Evolutionary conservation across 2,329 filamentous ascomycete species (phyloP).

Genomic region (Microsporum ferrugineum): DNA sequence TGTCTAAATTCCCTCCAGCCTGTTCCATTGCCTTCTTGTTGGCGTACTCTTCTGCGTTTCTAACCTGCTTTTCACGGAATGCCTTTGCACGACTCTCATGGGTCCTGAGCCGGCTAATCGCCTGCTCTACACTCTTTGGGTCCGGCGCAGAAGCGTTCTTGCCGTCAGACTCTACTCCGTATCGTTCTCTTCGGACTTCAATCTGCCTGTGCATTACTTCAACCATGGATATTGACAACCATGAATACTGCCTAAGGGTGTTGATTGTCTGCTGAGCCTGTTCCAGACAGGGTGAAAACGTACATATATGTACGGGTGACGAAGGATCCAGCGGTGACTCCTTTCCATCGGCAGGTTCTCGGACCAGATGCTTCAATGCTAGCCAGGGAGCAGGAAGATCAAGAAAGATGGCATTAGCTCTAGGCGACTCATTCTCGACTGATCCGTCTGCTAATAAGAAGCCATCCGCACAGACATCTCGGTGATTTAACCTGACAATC

Average conservation of each 20-base stretch:
- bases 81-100: conserved; percentile 59
- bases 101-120: conserved; percentile 58
- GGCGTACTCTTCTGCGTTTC: neutral
- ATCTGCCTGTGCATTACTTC: conserved; percentile 71
- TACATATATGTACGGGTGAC: conserved; percentile 70
- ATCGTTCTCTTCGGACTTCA: conserved; percentile 68
- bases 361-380: conserved; percentile 37
- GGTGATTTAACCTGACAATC: conserved; percentile 37
- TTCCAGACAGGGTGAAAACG: conserved; percentile 94
- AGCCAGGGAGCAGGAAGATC: conserved; percentile 43
- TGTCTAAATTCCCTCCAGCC: neutral
- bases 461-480: conserved; percentile 40
- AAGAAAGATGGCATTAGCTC: conserved; percentile 39
- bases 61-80: conserved; percentile 42
- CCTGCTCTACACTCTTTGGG: conserved; percentile 62
- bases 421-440: conserved; percentile 29
- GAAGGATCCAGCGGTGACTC: conserved; percentile 55
- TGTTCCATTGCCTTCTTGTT: neutral
- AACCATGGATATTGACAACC: conserved; percentile 88
- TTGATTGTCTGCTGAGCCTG: conserved; percentile 82
- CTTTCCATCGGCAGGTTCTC: conserved; percentile 23
- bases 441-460: conserved; percentile 29
- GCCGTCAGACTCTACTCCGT: conserved; percentile 60
- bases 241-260: conserved; percentile 66
- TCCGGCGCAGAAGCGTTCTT: conserved; percentile 50